Evolutionary conservation across 257 asterid species (phyloP).

Genomic region (Solanum infundibuliforme): DNA sequence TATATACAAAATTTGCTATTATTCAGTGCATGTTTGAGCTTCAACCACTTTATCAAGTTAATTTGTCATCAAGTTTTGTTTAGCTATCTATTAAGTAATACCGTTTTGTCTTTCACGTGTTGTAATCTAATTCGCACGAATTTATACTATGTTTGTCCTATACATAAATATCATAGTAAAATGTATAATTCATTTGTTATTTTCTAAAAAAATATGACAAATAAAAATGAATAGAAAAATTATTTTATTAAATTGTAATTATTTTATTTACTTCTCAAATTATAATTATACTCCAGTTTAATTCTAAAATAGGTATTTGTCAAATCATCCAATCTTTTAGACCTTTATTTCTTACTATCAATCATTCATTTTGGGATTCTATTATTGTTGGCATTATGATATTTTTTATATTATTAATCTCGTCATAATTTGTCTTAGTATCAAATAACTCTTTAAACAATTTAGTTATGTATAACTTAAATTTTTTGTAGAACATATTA

Average conservation of each 20-base stretch:
- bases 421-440: background rate
- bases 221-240: too few relatives aligned
- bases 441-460: background rate
- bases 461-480: too few relatives aligned
- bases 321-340: background rate
- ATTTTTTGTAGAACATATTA: too few relatives aligned
- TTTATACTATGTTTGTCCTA: background rate
- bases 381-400: background rate
- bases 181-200: too few relatives aligned
- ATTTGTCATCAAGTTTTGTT: background rate
- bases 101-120: background rate
- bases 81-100: too few relatives aligned
- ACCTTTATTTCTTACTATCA: background rate
- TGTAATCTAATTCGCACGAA: background rate
- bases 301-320: background rate
- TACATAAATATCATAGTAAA: background rate
- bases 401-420: too few relatives aligned
- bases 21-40: too few relatives aligned
- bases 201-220: too few relatives aligned
- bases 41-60: too few relatives aligned
- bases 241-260: too few relatives aligned
- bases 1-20: too few relatives aligned
- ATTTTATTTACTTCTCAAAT: background rate
- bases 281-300: background rate
- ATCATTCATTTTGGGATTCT: background rate